Evolutionary conservation across 129 eudicot species (phyloP), one percentile per base, ranked within the genome.

Genomic region (Tagetes erecta): DNA sequence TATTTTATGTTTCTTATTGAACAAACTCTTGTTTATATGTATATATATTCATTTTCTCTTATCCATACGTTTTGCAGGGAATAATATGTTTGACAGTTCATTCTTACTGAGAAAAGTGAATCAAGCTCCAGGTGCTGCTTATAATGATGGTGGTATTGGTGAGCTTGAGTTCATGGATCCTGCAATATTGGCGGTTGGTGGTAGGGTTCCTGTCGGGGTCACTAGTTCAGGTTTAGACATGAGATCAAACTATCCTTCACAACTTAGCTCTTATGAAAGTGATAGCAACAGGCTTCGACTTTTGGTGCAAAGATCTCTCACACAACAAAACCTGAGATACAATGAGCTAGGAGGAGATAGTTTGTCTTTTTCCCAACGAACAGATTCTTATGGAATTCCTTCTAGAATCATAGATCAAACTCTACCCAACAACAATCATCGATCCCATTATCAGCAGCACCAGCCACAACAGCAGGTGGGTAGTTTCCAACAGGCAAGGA

Each of bases 101-200:
- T 76, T 84, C 4, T 73, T 84, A 66, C 70, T 73, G 74, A 87
- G 95, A 79, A 83, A 91, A 52, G 78, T 83, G 62, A 88, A 88
- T 84, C 96, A 86, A 80, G 77, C 89, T 67, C 82, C 90, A 20
- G 59, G 87, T 49, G 76, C 82, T 70, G 87, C 84, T 42, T 79
- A 79, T 79, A 81, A 81, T 52, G 52, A 65, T 76, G 74, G 76
- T 68, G 51, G 78, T 60, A 58, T 79, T 64, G 79, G 88, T 53
- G 99, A 95, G 44, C 87, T 88, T 60, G 99, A 95, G 51, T 88
- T 91, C 58, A 85, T 88, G 78, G 99, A 95, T 79, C 99, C 99
- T 31, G 97, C 99, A 53, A 95, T 95, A 57, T 64, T 95, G 78
- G 97, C 99, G 0, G 95, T 95, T 79, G 97, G 99, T 75, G 97